Base-by-base conservation (phyloP, 2,329 filamentous ascomycete species). In the Ascochyta rabiei region DNA sequence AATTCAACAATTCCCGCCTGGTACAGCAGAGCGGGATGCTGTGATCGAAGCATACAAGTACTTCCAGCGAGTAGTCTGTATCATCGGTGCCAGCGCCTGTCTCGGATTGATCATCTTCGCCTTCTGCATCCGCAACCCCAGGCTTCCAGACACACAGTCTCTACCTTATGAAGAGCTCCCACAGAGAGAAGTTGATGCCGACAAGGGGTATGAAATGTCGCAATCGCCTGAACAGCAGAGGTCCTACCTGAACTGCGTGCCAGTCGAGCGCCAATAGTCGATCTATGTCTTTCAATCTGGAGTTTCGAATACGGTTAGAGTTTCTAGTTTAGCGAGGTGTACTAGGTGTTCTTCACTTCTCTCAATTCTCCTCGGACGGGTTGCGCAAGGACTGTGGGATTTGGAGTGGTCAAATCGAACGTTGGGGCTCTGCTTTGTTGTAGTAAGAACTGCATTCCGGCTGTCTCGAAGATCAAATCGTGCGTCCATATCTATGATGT, bases 61-160 rank as follows among this genome's bases (percentile, higher is more conserved):
- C 45, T 75, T 77, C 0, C 81, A 83, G 65, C 66, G 76, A 3
- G 56, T 82, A 30, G 70, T 83, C 7, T 82, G 79, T 55, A 82
- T 82, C 19, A 28, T 43, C 5, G 48, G 47, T 44, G 39, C 44
- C 13, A 34, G 48, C 33, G 44, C 19, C 6, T 79, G 76, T n/a
- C 69, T 78, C 9, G 71, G 79, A 4, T 59, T 82, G 40, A 78
- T 82, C 55, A 65, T 61, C 1, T 82, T 82, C 57, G 68, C 79
- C 1, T 65, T 78, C 31, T 73, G 75, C 31, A 71, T 81, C 43
- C 69, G 80, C 18, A 79, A 82, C 56, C 80, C 80, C 4, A 73
- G 64, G 37, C 68, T 82, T 48, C 76, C 74, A 4, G 73, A 77
- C 38, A 74, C 78, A 47, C 80, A 82, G 63, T 80, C 74, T 59